Base-by-base conservation (phyloP, 306 rosid genomes). In the Vigna reflexopilosa region DNA sequence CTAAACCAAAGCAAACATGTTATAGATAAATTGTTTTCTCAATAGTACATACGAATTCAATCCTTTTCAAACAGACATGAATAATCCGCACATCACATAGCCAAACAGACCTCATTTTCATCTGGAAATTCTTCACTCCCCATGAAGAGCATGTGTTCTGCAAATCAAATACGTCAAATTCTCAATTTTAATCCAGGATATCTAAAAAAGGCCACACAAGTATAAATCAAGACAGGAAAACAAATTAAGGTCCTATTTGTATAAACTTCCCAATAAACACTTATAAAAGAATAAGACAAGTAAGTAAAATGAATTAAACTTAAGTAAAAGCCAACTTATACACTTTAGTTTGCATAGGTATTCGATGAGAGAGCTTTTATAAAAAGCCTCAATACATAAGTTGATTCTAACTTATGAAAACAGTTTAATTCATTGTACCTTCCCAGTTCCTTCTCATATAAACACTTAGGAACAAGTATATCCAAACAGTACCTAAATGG, bases 61-160 rank as follows among this genome's bases (percentile, higher is more conserved):
- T 62, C 64, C n/a, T 70, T 72, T 65, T 59, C 73, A 44, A 56
- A 67, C 16, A 16, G n/a, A 49, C 45, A 48, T 30, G 54, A 34
- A 45, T 20, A 69, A 28, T 2, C 22, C 54, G 36, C 16, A 70
- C 19, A 69, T 75, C 42, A 81, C 26, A 59, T 72, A 72, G 74
- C 72, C 62, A 78, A 83, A 83, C 88, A 80, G 34, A 95, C 98
- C 97, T 95, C 98, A 71, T 95, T 95, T 87, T 95, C 98, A 82
- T 95, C 98, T 6, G 98, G 93, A 89, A 89, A 95, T 30, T 83
- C 93, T 36, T 79, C 82, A 84, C 98, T 95, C 83, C 98, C 98
- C 98, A 95, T 95, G 91, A 95, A 95, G 77, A 95, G 98, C 98
- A 95, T 95, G 83, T 95, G 98, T 81, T 95, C 98, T 95, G 89